A percentile compares a stretch with the other conserved stretches of the same genome.
phyloP scores from a whole-genome alignment of 805 yeast species.

The Jamesozyma gamospora region DNA sequence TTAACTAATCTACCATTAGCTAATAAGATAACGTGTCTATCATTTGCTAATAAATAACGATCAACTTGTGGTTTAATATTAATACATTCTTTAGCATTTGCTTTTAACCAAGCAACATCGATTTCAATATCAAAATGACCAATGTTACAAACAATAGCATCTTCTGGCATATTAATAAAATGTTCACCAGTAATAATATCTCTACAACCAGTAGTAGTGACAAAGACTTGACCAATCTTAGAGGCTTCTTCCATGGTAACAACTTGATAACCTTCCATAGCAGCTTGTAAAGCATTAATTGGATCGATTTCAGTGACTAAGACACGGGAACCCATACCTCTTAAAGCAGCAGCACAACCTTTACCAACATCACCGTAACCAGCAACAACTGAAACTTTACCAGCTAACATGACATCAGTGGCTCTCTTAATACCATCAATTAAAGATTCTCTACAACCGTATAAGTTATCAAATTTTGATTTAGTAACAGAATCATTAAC shows the following conservation, averaged over 20 bases:
- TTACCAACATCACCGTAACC: slow-evolving; percentile 99
- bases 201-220: slow-evolving; percentile 99
- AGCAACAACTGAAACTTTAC: slow-evolving; percentile 97
- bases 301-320: slow-evolving; percentile 96
- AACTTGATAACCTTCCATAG: slow-evolving; percentile 97
- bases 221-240: slow-evolving; percentile 88
- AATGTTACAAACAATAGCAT: slow-evolving; percentile 98
- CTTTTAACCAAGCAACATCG: slow-evolving; percentile 98
- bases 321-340: slow-evolving; percentile 99
- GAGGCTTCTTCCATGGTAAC: slow-evolving; percentile 92
- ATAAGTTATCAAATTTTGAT: slow-evolving; percentile 97
- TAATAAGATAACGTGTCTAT: slow-evolving; percentile 88
- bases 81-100: slow-evolving; percentile 83
- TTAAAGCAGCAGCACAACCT: slow-evolving; percentile 98
- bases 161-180: slow-evolving; percentile 93
- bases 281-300: slow-evolving; percentile 98
- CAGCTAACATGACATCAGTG: slow-evolving; percentile 98
- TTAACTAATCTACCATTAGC: slow-evolving; percentile 99
- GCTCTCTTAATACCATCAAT: slow-evolving; percentile 99
- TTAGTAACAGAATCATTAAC: slow-evolving; percentile 98
- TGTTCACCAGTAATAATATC: slow-evolving; percentile 88
- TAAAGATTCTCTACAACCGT: slow-evolving; percentile 98
- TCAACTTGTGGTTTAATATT: slow-evolving; percentile 99
- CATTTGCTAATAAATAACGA: slow-evolving; percentile 81
- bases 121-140: slow-evolving; percentile 99